Evolutionary conservation across 164 flowering plant species (phyloP), one percentile per base, ranked within the genome.

Genomic region (Stephania yunnanensis): DNA sequence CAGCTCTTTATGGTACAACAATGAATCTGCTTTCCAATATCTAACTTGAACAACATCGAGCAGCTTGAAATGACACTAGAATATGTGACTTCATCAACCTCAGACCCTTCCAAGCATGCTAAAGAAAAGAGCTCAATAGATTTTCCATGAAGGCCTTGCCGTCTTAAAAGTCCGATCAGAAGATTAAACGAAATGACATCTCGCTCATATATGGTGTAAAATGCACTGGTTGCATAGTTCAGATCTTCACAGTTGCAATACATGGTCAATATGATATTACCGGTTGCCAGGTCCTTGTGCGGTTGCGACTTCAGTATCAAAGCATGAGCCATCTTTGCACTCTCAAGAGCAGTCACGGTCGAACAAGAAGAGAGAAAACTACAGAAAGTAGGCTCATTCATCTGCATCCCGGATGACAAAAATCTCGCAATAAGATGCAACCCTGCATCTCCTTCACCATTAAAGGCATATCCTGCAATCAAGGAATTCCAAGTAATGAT

Each of bases 401-500:
- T 78, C 45, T 72, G 74, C 72, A 73, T 70, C 48, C 78, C 77
- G 20, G 46, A 13, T 5, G 68, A 78, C 55, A 81, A 61, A 61
- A 81, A 67, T 20, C 67, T 68, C 8, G 55, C 77, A 68, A 76
- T 68, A 74, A 70, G n/a, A 13, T 25, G 71, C 64, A 81, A 12
- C 44, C 79, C 83, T 3, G 31, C 65, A 67, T 78, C 79, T 55
- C 81, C 83, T 55, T 75, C 66, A 74, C 77, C 42, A 58, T 74
- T 78, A 58, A 74, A 76, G 20, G 81, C 83, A 78, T 76, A 73
- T 65, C 81, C 81, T 6, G 71, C 77, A 68, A 81, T 81, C 63
- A 78, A 36, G 44, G 83, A 81, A 68, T 81, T 81, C 83, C 83
- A 81, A 19, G 79, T 70, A 75, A 81, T 73, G 53, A 81, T 74